phyloP scores from a whole-genome alignment of 768 basidiomycete genomes.

The Suillus subluteus region DNA sequence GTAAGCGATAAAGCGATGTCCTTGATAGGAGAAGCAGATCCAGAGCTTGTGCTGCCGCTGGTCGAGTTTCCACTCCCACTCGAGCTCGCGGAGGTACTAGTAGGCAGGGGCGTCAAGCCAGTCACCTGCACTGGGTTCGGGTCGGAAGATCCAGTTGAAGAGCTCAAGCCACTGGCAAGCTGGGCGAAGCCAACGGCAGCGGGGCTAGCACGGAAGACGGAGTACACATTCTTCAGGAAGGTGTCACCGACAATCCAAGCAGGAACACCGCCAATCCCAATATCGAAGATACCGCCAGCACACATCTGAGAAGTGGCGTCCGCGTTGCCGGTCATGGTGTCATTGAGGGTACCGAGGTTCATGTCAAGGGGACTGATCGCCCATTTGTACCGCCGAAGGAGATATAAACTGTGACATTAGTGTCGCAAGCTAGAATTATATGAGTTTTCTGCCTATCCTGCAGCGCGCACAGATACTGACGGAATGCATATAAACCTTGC shows the following conservation, averaged over 20 bases:
- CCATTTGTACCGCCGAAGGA: slow-evolving; percentile 85
- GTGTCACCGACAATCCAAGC: slow-evolving; percentile 75
- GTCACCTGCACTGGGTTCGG: no score
- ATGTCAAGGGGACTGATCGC: slow-evolving; percentile 76
- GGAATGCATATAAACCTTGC: slow-evolving; percentile 79
- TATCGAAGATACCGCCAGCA: slow-evolving; percentile 72
- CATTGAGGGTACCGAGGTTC: slow-evolving; percentile 62
- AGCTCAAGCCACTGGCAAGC: slow-evolving; percentile 24
- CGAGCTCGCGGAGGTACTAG: no score
- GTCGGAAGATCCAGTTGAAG: slow-evolving; percentile 4
- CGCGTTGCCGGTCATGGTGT: slow-evolving; percentile 26
- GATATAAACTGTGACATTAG: slow-evolving; percentile 58
- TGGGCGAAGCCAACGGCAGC: slow-evolving; percentile 34
- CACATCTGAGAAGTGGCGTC: slow-evolving; percentile 40
- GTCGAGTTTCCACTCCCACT: no score
- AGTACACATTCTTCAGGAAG: slow-evolving; percentile 54
- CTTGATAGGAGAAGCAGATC: no score
- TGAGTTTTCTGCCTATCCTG: slow-evolving; percentile 11
- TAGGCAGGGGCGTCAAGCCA: no score
- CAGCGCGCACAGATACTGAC: slow-evolving; percentile 43
- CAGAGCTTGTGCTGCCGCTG: no score
- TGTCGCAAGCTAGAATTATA: slow-evolving; percentile 66
- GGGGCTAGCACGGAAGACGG: slow-evolving; percentile 31
- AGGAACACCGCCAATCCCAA: slow-evolving; percentile 56
- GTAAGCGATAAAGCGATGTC: no score